phyloP scores from a whole-genome alignment of 2,329 filamentous ascomycete genomes.

The Aulographum hederae region DNA sequence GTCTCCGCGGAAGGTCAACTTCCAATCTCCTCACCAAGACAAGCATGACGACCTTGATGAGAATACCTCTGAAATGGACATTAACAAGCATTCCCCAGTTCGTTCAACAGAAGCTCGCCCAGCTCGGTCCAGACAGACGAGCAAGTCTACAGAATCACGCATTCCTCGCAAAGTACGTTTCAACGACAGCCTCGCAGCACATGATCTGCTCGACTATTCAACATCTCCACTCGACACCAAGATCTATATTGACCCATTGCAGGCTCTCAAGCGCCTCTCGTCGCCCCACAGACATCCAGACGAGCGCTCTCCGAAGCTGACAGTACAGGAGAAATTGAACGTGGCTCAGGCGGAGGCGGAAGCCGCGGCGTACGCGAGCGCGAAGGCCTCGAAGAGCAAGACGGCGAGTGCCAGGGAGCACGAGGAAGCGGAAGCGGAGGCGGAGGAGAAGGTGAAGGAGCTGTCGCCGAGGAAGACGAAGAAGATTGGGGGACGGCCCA shows the following conservation, averaged over 20 bases:
- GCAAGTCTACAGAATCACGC: slow-evolving; percentile 10
- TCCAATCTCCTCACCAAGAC: slow-evolving; percentile 4
- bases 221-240: neutral
- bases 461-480: slow-evolving; percentile 24
- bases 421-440: neutral
- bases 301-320: slow-evolving; percentile 21
- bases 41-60: slow-evolving; percentile 11
- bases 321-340: slow-evolving; percentile 27
- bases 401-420: neutral
- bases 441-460: slow-evolving; percentile 11
- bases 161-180: slow-evolving; percentile 19
- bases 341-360: slow-evolving; percentile 25
- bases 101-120: slow-evolving; percentile 11
- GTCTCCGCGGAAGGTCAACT: slow-evolving; percentile 18
- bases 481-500: slow-evolving; percentile 36
- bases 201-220: neutral
- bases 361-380: slow-evolving; percentile 16
- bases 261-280: slow-evolving; percentile 19
- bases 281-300: slow-evolving; percentile 18
- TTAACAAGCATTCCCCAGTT: slow-evolving; percentile 14
- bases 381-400: slow-evolving; percentile 9
- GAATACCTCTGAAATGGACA: slow-evolving; percentile 14
- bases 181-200: slow-evolving; percentile 8
- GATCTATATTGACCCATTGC: slow-evolving; percentile 11
- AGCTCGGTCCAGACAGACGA: slow-evolving; percentile 2